A percentile compares a stretch with the other conserved stretches of the same genome.
Conservation (phyloP, 176 grass and related monocot species). For the Chloris gayana region DNA sequence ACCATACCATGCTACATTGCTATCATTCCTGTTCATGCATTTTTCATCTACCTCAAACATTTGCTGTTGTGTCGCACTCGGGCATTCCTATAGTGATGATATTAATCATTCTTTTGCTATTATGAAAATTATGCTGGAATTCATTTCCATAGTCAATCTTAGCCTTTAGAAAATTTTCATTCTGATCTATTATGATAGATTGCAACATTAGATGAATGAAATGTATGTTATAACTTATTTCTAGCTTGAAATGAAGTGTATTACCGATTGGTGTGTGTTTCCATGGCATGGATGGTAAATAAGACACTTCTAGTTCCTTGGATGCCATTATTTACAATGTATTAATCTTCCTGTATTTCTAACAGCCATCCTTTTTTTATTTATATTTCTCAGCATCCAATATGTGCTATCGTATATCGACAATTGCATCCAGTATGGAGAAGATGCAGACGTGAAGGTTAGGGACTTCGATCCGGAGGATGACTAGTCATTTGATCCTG, state of each 20-base stretch:
- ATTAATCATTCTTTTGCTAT: neutral
- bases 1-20: neutral
- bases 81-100: neutral
- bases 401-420: conserved; percentile 80
- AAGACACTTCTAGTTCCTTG: neutral
- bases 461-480: conserved; percentile 78
- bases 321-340: neutral
- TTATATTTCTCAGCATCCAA: conserved; percentile 68
- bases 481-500: conserved; percentile 32
- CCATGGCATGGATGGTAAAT: neutral
- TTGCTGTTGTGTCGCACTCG: neutral
- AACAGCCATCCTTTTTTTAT: neutral
- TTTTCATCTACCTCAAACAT: conserved; percentile 2
- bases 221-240: neutral
- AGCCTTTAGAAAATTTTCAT: neutral
- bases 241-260: neutral
- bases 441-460: conserved; percentile 85
- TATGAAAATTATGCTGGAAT: neutral
- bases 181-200: neutral
- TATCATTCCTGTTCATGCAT: neutral
- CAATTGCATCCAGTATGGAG: conserved; percentile 85
- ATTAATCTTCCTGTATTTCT: conserved; percentile 13
- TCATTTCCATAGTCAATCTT: neutral
- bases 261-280: neutral
- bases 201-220: neutral